phyloP scores from a whole-genome alignment of 1,284 basidiomycete species.

The Stereum hirsutum region DNA sequence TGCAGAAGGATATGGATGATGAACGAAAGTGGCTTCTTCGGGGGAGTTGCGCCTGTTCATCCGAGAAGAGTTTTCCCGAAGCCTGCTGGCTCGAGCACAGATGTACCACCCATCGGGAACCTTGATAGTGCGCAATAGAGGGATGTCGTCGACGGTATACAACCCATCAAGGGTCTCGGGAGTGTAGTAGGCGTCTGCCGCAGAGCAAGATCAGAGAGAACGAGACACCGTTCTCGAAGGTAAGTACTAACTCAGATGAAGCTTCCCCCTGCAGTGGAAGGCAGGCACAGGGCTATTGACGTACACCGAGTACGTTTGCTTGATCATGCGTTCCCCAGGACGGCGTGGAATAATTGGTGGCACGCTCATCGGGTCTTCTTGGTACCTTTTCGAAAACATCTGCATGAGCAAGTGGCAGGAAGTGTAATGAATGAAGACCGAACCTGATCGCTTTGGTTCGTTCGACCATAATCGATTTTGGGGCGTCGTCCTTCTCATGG shows the following conservation, averaged over 20 bases:
- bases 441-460: constrained; percentile 12
- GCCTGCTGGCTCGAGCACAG: not conserved
- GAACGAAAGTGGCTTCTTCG: not conserved
- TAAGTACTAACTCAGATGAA: constrained; percentile 30
- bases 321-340: constrained; percentile 22
- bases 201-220: not conserved
- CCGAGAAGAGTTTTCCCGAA: not conserved
- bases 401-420: not conserved
- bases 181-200: not conserved
- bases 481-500: constrained; percentile 25
- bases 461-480: constrained; percentile 20
- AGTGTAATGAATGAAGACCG: not conserved
- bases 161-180: not conserved
- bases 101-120: not conserved
- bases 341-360: constrained; percentile 9
- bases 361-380: constrained; percentile 11
- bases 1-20: not conserved
- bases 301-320: constrained; percentile 34
- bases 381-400: constrained; percentile 14
- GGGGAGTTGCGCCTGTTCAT: not conserved
- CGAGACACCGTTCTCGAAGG: not conserved
- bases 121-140: not conserved
- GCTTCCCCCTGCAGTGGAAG: too few species aligned
- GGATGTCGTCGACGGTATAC: not conserved
- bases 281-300: constrained; percentile 22